phyloP scores from a whole-genome alignment of 2,329 filamentous ascomycete genomes.

The Sporothrix euskadiensis region DNA sequence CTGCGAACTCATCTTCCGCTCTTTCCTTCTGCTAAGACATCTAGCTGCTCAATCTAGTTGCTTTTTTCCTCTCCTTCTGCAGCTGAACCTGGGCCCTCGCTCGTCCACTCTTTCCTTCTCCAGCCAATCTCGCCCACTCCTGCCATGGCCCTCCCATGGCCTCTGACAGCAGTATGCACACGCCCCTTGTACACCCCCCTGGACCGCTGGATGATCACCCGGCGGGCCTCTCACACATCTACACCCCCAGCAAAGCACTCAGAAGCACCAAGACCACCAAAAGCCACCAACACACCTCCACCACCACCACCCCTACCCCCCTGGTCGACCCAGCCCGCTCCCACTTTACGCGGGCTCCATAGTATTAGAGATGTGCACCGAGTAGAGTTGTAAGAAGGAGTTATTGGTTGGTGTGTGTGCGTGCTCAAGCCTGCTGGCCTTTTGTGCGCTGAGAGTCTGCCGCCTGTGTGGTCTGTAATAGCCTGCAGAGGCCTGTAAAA shows the following conservation, averaged over 20 bases:
- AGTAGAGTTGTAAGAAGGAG: background rate
- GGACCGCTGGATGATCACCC: background rate
- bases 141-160: background rate
- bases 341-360: slow-evolving; percentile 32
- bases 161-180: slow-evolving; percentile 20
- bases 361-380: slow-evolving; percentile 43
- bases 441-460: background rate
- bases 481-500: background rate
- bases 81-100: slow-evolving; percentile 5
- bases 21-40: background rate
- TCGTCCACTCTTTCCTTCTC: slow-evolving; percentile 6
- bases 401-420: slow-evolving; percentile 11
- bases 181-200: slow-evolving; percentile 42
- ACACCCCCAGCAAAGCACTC: slow-evolving; percentile 3
- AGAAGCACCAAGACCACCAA: background rate
- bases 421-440: background rate
- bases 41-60: slow-evolving; percentile 10
- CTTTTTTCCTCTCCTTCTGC: slow-evolving; percentile 31
- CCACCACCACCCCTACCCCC: slow-evolving; percentile 14
- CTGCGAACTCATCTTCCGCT: background rate
- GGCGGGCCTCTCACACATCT: slow-evolving; percentile 37
- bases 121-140: slow-evolving; percentile 20
- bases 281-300: slow-evolving; percentile 35
- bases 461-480: background rate
- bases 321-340: slow-evolving; percentile 30